Base-by-base conservation (phyloP, 495 filamentous ascomycete genomes). In the Trichocladium antarcticum region DNA sequence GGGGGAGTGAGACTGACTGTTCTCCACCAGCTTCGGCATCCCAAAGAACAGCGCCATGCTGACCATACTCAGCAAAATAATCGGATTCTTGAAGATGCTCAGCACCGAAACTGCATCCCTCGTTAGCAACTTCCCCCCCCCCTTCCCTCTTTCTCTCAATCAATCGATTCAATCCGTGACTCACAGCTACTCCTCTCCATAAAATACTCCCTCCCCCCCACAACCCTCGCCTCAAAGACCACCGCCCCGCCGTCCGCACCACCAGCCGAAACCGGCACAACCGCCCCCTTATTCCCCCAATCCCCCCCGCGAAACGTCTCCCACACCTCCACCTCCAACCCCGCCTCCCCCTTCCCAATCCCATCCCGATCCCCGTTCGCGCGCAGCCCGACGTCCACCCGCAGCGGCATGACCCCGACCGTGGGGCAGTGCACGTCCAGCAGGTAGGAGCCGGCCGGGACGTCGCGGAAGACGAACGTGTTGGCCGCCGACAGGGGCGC, bases 21-120 rank as follows among this genome's bases (percentile, higher is more conserved):
- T 96, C 43, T 97, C 89, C 68, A 97, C 79, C 29, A 98, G 61
- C 66, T 95, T 89, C 8, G 92, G 92, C 80, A 97, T 81, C 22
- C 89, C 89, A 42, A 96, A 68, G 35, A 94, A 88, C 38, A 94
- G 66, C 0, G 64, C 81, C 73, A 96, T 72, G 27, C 81, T 84
- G 19, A 90, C 80, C 17, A 95, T 62, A 11, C 83, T 85, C 67
- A 98, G 77, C 37, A 98, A 68, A 47, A 98, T 94, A 85, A 97
- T 97, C 3, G 92, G 92, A 59, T 84, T 95, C 67, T 86, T 85
- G 56, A 97, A 73, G 36, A 97, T 78, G 52, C 76, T 74, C 46
- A 95, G 53, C 49, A 75, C 54, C 52, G 67, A 72, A 65, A 73
- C 71, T 74, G 15, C 14, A 5, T 2, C 27, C 5, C 42, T 28